phyloP scores from a whole-genome alignment of 2,329 filamentous ascomycete species.

The Biscogniauxia sp. region DNA sequence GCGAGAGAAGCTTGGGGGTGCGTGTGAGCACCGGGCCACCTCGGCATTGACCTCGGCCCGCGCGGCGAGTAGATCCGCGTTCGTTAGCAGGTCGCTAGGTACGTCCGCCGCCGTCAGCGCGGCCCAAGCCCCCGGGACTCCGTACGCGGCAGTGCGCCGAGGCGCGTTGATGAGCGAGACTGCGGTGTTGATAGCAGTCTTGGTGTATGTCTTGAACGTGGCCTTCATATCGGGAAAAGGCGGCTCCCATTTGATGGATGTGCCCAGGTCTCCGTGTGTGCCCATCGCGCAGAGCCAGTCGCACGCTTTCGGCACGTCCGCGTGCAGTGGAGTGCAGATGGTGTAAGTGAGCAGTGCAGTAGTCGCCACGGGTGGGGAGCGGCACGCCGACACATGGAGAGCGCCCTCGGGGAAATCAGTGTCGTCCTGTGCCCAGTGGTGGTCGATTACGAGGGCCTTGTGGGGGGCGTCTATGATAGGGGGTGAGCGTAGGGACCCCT shows the following conservation, averaged over 20 bases:
- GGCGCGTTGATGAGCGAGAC: constrained; percentile 65
- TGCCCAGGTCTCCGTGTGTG: constrained; percentile 66
- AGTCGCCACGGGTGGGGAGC: constrained; percentile 64
- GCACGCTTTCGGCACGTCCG: constrained; percentile 46
- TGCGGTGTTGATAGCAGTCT: constrained; percentile 60
- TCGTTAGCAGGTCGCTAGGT: constrained; percentile 50
- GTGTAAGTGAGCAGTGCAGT: constrained; percentile 62
- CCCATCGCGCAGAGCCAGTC: constrained; percentile 64
- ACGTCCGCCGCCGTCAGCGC: constrained; percentile 50
- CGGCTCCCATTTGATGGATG: constrained; percentile 60
- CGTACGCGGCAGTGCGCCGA: constrained; percentile 57
- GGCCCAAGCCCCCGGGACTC: constrained; percentile 60
- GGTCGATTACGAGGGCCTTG: constrained; percentile 61
- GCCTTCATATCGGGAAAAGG: constrained; percentile 65
- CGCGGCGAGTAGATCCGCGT: constrained; percentile 50
- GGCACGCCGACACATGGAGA: constrained; percentile 58
- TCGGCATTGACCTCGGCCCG: constrained; percentile 59
- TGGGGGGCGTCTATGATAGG: constrained; percentile 51
- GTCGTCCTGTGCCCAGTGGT: constrained; percentile 54
- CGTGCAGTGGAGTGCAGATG: constrained; percentile 57
- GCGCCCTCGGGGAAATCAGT: constrained; percentile 54
- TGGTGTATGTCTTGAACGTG: constrained; percentile 59
- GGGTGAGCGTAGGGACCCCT: constrained; percentile 56
- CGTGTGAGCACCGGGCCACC: constrained; percentile 59
- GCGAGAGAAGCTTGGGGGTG: constrained; percentile 60